Evolutionary conservation across 1,284 basidiomycete genomes (phyloP), one percentile per base, ranked within the genome.

Genomic region (Cutaneotrichosporon mucoides): DNA sequence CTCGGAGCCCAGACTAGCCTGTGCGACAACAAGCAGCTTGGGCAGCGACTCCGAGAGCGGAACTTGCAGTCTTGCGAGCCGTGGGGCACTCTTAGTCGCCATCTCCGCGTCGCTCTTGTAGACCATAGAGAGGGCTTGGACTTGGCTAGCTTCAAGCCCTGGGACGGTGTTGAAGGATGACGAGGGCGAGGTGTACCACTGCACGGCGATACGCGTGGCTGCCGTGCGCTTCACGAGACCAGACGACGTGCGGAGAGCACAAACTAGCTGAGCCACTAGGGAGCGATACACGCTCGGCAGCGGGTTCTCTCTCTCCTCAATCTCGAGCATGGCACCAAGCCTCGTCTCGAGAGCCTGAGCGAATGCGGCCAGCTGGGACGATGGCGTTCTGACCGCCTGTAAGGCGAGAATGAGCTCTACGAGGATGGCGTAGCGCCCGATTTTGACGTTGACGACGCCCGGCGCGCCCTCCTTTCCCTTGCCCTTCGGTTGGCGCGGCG

Each of bases 391-490:
- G 0, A 52, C n/a, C 10, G n/a, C 24, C 34, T 45, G 38, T 9
- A 55, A 8, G 3, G 35, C 34, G 24, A 43, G 15, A 11, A 37
- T 43, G 9, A 91, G 66, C 73, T 90, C 88, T 11, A 88, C 64
- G 49, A 88, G 66, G 13, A 89, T 70, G 2, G 85, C 81, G 47
- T 83, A 82, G 68, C 90, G 86, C 0, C 89, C 88, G 4, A 86
- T 70, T 43, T 85, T 83, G 33, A 84, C 81, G 51, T 78, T 79
- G 57, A 5, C 63, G 24, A 48, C 33, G 5, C 33, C 13, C 2
- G 49, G 43, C 1, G n/a, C 71, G 0, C 66, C 76, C 37, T 73
- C 73, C 52, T 72, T 71, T 1, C 67, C 73, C 56, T 76, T 73
- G 0, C 73, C 75, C 50, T 76, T 76, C 70, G 59, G 60, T 13